phyloP scores from a whole-genome alignment of 1,284 basidiomycete genomes.

The Cystobasidium sp. region DNA sequence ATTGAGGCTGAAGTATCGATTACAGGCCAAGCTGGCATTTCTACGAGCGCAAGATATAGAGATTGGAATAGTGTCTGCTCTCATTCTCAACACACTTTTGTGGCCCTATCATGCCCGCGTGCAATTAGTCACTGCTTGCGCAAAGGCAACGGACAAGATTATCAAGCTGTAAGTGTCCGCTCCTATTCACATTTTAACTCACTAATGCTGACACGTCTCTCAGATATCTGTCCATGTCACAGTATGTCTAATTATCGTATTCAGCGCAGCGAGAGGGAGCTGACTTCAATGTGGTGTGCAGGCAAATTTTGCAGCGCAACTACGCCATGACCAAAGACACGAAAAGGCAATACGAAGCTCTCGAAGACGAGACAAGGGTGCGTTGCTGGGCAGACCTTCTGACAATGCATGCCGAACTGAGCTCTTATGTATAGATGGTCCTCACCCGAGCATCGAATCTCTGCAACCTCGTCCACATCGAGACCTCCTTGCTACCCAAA shows the following conservation, averaged over 20 bases:
- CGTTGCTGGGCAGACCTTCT: too few relatives aligned
- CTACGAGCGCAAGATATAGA: conserved; percentile 40
- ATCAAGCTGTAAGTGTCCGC: conserved; percentile 23
- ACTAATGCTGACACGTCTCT: not conserved
- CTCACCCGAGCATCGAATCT: conserved; percentile 20
- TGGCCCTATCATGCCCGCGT: conserved; percentile 42
- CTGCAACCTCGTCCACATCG: conserved; percentile 29
- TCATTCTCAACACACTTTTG: conserved; percentile 25
- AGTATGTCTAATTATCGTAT: not conserved
- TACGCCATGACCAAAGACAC: conserved; percentile 18
- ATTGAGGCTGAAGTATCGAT: not conserved
- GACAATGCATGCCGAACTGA: too few relatives aligned
- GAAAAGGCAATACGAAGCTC: conserved; percentile 10
- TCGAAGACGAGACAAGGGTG: conserved; percentile 33
- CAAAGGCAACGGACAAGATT: conserved; percentile 31
- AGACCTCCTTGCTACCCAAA: conserved; percentile 31
- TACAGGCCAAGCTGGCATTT: conserved; percentile 23
- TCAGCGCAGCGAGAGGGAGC: not conserved
- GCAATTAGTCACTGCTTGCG: conserved; percentile 31
- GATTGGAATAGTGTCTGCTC: conserved; percentile 33
- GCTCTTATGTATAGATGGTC: not conserved
- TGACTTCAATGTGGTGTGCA: not conserved
- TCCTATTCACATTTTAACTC: not conserved
- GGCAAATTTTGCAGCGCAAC: conserved; percentile 20
- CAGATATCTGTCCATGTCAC: conserved; percentile 41